Conservation (phyloP, 371 early-diverging fungal species). For the Mortierella sp. region DNA sequence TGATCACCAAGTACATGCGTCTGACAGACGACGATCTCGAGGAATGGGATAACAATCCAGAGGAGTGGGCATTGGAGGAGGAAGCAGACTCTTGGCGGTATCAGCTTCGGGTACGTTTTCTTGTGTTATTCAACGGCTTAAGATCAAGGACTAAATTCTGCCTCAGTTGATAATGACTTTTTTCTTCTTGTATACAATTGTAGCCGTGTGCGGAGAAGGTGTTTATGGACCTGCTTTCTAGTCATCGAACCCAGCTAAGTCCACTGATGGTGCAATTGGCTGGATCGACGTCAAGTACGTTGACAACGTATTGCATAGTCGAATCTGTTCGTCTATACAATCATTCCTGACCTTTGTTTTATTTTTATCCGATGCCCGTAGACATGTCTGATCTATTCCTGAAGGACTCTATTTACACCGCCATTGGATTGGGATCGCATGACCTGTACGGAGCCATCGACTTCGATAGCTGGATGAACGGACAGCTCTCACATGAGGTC, state of each 20-base stretch:
- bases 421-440: conserved; percentile 84
- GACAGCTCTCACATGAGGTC: conserved; percentile 66
- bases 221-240: conserved; percentile 79
- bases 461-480: conserved; percentile 82
- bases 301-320: no score
- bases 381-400: conserved; percentile 70
- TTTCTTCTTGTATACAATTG: neutral
- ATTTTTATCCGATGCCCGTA: no score
- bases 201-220: conserved; percentile 89
- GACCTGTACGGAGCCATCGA: conserved; percentile 86
- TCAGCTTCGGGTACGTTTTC: conserved; percentile 72
- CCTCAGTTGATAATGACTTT: neutral
- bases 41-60: conserved; percentile 90
- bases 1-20: conserved; percentile 82
- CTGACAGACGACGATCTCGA: conserved; percentile 76
- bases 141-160: no score
- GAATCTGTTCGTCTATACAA: no score
- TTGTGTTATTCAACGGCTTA: no score
- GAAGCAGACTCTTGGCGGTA: conserved; percentile 91
- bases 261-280: conserved; percentile 75
- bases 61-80: conserved; percentile 83
- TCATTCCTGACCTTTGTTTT: no score
- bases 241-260: conserved; percentile 69
- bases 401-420: conserved; percentile 87
- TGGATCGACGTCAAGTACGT: conserved; percentile 69